Base-by-base conservation (phyloP, 2,329 filamentous ascomycete species). In the Aspergillus calidoustus region DNA sequence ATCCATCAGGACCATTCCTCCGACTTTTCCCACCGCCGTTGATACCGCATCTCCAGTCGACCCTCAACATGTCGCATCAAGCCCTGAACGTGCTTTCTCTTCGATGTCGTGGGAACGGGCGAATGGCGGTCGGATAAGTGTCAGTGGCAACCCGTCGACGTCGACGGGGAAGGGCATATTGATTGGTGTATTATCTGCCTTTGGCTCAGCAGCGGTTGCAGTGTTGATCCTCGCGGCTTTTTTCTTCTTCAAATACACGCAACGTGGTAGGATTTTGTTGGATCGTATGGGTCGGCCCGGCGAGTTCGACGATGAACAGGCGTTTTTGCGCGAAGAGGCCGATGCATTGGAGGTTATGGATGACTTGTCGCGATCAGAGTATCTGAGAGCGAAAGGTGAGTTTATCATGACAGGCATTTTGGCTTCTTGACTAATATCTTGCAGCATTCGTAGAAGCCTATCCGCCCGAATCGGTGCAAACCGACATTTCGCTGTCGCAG, bases 251-350 rank as follows among this genome's bases (percentile, higher is more conserved):
- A 88, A 91, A 79, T 96, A 96, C 77, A 97, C 94, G 43, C 87
- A 85, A 58, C 90, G 90, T 54, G 94, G 94, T 48, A 88, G 94
- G 69, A 97, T 99, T 73, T 87, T 98, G 66, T 86, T 99, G 69
- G 95, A 99, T 80, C 89, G 94, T 66, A 90, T 99, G 76, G 93
- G 93, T 50, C 86, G 94, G 63, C 95, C 95, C 0, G 95, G 95
- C 71, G 95, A 98, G 80, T 99, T 93, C 77, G 95, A 99, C 76
- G 95, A 99, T 79, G 95, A 98, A 77, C 94, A 98, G 80, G 91
- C 92, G 11, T 97, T 97, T 81, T 85, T 89, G 66, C 89, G 91
- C 73, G 95, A 98, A 77, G 95, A 99, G 86, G 93, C 92, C 41
- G 93, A 97, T 78, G 95, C 95, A 61, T 81, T 99, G 76, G 94